A percentile compares a stretch with the other conserved stretches of the same genome.
These are phyloP conservation scores for Cadophora sp. DNA, from an alignment of 2,329 filamentous ascomycete genomes.

Conservation along the genomic window DNA sequence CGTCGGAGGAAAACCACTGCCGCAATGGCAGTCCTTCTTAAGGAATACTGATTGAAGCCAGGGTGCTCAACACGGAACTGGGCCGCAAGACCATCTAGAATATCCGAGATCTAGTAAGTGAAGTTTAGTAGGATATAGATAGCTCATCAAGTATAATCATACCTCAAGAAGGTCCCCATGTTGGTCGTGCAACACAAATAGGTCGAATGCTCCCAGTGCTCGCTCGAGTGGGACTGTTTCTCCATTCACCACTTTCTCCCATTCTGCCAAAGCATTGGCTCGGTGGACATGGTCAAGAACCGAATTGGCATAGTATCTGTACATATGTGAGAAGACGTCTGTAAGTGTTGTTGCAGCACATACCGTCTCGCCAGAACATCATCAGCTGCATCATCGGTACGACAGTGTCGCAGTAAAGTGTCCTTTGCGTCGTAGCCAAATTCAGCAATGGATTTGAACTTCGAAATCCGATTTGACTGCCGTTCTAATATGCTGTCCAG, in stretches of 20 bases:
- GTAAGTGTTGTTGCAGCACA: slow-evolving; percentile 9
- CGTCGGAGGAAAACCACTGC: slow-evolving; percentile 74
- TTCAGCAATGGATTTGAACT: slow-evolving; percentile 73
- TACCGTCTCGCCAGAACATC: slow-evolving; percentile 80
- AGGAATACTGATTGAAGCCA: slow-evolving; percentile 61
- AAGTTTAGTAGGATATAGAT: neutral
- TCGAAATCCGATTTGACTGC: slow-evolving; percentile 72
- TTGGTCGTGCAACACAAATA: slow-evolving; percentile 81
- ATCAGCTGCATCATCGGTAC: slow-evolving; percentile 60
- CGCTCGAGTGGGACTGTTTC: slow-evolving; percentile 70
- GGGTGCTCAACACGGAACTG: slow-evolving; percentile 61
- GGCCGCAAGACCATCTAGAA: slow-evolving; percentile 68
- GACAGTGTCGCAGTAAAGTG: slow-evolving; percentile 72
- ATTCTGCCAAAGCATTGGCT: slow-evolving; percentile 78
- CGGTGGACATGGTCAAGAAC: slow-evolving; percentile 83
- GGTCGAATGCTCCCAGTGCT: slow-evolving; percentile 82
- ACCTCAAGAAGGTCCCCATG: slow-evolving; percentile 77
- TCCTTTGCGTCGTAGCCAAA: slow-evolving; percentile 91
- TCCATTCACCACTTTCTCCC: slow-evolving; percentile 63
- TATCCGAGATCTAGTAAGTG: slow-evolving; percentile 60
- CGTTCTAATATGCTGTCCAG: slow-evolving; percentile 75
- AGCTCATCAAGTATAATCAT: slow-evolving; percentile 1
- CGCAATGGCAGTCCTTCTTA: slow-evolving; percentile 70
- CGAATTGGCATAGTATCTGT: slow-evolving; percentile 76
- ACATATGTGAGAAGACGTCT: slow-evolving; percentile 24